Evolutionary conservation across 345 rosid species (phyloP), one percentile per base, ranked within the genome.

Genomic region (Citrus maxima): DNA sequence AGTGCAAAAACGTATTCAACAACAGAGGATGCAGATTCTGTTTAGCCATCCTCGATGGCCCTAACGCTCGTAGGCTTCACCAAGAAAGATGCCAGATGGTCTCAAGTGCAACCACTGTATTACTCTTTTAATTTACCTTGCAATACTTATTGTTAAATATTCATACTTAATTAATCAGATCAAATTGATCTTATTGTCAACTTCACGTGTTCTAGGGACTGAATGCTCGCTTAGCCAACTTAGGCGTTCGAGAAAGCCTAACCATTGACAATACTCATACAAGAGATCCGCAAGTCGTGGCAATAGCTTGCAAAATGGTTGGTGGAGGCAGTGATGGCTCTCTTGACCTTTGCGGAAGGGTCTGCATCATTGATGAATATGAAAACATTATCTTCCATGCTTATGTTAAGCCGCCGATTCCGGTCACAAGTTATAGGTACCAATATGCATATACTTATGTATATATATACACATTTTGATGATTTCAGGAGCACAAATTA

Each of bases 271-370:
- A 72, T 73, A 87, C 84, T 3, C 77, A 75, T 8, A 64, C 80
- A 3, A 81, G 95, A 79, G 90, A 91, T 19, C 80, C 90, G 4
- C 85, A 86, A 75, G 88, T 87, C 12, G 97, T 93, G 61, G 90
- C 97, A 76, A 83, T 95, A 16, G 93, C 94, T 77, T 93, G 97
- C 88, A 93, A 95, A 82, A 92, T 91, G 95, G 94, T 93, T 70
- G 98, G 99, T 59, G 99, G 97, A 69, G 96, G 97, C 79, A 93
- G 91, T 72, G 99, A 92, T 70, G 97, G 99, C 63, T 89, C 97
- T 13, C 79, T 92, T 12, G 97, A 93, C 64, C 72, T 92, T 54
- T 93, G 97, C 61, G 98, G 92, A 2, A 88, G 93, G 83, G 92
- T 93, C 73, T 93, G 97, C 84, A 73, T 95, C 61, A 86, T 90